Evolutionary conservation across 2,329 filamentous ascomycete species (phyloP), one percentile per base, ranked within the genome.

Genomic region (Bimuria novae-zelandiae): DNA sequence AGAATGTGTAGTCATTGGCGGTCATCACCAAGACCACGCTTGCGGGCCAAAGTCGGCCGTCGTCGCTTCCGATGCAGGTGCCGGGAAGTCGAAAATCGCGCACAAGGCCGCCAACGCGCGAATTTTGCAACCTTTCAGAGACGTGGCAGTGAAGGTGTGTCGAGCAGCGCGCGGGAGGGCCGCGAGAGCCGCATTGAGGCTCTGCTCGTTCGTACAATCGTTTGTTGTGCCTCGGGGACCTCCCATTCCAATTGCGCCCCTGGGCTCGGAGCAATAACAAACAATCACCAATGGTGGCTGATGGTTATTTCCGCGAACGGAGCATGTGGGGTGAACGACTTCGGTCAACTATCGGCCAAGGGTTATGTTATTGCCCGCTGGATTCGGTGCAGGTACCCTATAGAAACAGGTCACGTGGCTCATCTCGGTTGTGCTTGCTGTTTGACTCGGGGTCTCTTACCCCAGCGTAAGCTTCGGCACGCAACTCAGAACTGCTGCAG

Each of bases 231-330:
- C 40, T 17, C n/a, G 22, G 14, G 22, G 11, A 25, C 40, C n/a
- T 42, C 16, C 16, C 41, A 44, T n/a, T n/a, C n/a, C 16, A 16
- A 36, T 12, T n/a, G 7, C 14, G n/a, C 33, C 33, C 33, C 33
- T 36, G 33, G 8, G n/a, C 33, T 36, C 33, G 33, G 33, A 8
- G 33, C 33, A 36, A 36, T 36, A n/a, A 33, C 33, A 36, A 36
- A 36, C 42, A 33, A 35, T 33, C 17, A 36, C 42, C 8, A 41
- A 46, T 35, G 43, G 43, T 33, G 41, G 21, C 12, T 35, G 43
- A 21, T 27, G 4, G 39, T 46, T 46, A 46, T 46, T 46, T 46
- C 43, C 43, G 43, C 30, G 30, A 46, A 46, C 43, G 43, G 43
- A 46, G 43, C 14, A 12, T 46, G 43, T 46, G 43, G 43, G 30